These are phyloP conservation scores for Aspergillus sp. DNA, from an alignment of 2,329 filamentous ascomycete genomes.

Conservation along the genomic window DNA sequence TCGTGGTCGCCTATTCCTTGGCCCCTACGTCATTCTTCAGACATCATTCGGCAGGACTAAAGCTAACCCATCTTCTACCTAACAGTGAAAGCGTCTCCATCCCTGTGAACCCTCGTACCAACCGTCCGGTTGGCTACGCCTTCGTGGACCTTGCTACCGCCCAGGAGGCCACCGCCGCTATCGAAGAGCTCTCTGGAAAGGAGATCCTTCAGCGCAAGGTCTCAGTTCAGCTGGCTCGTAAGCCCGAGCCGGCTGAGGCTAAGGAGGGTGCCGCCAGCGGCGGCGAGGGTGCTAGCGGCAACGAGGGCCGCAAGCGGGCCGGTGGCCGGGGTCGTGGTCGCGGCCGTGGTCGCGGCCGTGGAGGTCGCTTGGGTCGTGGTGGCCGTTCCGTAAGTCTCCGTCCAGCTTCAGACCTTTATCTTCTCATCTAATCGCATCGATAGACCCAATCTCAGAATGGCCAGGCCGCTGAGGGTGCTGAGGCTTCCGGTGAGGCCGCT, in stretches of 20 bases:
- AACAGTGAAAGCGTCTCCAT: conserved; percentile 95
- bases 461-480: conserved; percentile 22
- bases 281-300: conserved; percentile 68
- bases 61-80: conserved; percentile 33
- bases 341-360: conserved; percentile 63
- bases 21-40: background rate
- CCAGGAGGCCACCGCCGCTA: conserved; percentile 91
- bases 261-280: conserved; percentile 72
- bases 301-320: conserved; percentile 60
- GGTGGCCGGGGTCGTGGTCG: conserved; percentile 62
- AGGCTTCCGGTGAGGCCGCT: conserved; percentile 17
- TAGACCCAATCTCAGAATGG: conserved; percentile 18
- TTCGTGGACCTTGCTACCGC: conserved; percentile 97
- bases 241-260: conserved; percentile 82
- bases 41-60: background rate
- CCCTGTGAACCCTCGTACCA: conserved; percentile 98
- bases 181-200: conserved; percentile 92
- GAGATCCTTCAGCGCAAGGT: conserved; percentile 99
- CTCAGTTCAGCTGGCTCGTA: conserved; percentile 96
- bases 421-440: background rate
- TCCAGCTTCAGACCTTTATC: background rate
- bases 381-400: conserved; percentile 52
- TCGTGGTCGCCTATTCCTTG: too few species aligned
- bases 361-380: conserved; percentile 67
- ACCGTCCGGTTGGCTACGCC: conserved; percentile 96